These are phyloP conservation scores for Fusarium irregulare DNA, from an alignment of 2,329 filamentous ascomycete species.

Conservation along the genomic window DNA sequence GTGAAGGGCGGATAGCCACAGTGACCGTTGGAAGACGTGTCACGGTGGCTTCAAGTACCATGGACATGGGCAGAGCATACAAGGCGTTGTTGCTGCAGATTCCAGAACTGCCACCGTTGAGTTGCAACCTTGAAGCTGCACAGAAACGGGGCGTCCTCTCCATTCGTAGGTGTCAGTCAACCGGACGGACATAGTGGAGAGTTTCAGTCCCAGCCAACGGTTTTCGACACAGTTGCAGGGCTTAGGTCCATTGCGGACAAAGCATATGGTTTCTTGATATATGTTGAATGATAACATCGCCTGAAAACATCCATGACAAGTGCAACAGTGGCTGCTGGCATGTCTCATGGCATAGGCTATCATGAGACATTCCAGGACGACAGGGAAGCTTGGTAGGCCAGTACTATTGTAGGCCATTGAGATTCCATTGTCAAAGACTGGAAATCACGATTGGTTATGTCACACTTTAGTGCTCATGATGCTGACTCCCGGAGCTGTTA, in stretches of 20 bases:
- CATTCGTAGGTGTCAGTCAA: constrained; percentile 21
- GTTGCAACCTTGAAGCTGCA: constrained; percentile 31
- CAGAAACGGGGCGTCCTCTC: constrained; percentile 24
- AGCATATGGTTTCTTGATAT: not conserved
- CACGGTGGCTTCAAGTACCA: constrained; percentile 35
- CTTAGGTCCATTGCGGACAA: not conserved
- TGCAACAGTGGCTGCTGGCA: constrained; percentile 6
- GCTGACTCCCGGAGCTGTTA: not conserved
- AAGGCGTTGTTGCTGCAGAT: constrained; percentile 20
- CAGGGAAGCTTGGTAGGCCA: not conserved
- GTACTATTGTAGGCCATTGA: not conserved
- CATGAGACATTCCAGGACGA: constrained; percentile 21
- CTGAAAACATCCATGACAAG: not conserved
- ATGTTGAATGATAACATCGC: not conserved
- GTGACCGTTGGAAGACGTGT: constrained; percentile 40
- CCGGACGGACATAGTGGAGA: not conserved
- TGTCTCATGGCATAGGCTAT: constrained; percentile 13
- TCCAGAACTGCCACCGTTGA: constrained; percentile 18
- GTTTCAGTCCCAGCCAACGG: not conserved
- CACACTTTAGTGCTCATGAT: not conserved
- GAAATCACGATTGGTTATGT: not conserved
- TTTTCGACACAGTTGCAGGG: not conserved
- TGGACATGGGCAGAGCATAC: constrained; percentile 9
- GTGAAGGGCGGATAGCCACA: constrained; percentile 33
- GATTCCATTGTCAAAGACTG: not conserved